A percentile compares a stretch with the other conserved stretches of the same genome.
These are phyloP conservation scores for Phialophora tarda DNA, from an alignment of 2,329 filamentous ascomycete species.

Conservation along the genomic window DNA sequence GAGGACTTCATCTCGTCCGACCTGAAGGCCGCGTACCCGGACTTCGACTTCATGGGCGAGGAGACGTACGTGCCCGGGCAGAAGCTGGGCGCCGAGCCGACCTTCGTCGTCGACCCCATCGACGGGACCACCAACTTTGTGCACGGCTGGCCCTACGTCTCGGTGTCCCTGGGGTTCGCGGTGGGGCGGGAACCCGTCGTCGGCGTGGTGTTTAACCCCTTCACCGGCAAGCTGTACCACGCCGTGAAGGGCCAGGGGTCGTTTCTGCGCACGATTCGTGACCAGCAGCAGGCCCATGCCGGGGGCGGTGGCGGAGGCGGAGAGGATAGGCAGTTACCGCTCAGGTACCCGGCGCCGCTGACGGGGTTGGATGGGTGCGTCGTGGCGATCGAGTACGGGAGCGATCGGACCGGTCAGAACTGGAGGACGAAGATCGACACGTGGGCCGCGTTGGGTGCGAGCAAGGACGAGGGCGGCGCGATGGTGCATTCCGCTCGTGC, in stretches of 20 bases:
- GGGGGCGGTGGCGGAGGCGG: not conserved
- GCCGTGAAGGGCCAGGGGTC: constrained; percentile 63
- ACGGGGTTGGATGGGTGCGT: constrained; percentile 57
- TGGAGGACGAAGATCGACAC: constrained; percentile 63
- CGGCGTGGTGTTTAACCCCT: constrained; percentile 67
- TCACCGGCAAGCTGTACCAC: constrained; percentile 60
- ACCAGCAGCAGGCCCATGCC: constrained; percentile 22
- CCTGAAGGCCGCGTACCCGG: constrained; percentile 59
- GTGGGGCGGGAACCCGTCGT: constrained; percentile 58
- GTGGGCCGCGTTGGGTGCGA: constrained; percentile 55
- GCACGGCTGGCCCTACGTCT: constrained; percentile 64
- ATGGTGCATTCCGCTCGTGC: constrained; percentile 67
- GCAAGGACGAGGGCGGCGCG: constrained; percentile 61
- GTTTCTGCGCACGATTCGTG: constrained; percentile 48
- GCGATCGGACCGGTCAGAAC: constrained; percentile 61
- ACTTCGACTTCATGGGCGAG: constrained; percentile 59
- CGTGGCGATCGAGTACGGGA: constrained; percentile 67
- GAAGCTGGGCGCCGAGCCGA: constrained; percentile 59
- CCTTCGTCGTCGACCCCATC: constrained; percentile 68
- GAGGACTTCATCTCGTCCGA: constrained; percentile 62
- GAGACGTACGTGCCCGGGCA: constrained; percentile 64
- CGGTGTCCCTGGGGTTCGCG: constrained; percentile 64
- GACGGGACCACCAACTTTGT: constrained; percentile 71
- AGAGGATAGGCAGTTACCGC: constrained; percentile 48
- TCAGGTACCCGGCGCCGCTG: constrained; percentile 55